phyloP scores from a whole-genome alignment of 495 filamentous ascomycete species.

The Podospora australis region DNA sequence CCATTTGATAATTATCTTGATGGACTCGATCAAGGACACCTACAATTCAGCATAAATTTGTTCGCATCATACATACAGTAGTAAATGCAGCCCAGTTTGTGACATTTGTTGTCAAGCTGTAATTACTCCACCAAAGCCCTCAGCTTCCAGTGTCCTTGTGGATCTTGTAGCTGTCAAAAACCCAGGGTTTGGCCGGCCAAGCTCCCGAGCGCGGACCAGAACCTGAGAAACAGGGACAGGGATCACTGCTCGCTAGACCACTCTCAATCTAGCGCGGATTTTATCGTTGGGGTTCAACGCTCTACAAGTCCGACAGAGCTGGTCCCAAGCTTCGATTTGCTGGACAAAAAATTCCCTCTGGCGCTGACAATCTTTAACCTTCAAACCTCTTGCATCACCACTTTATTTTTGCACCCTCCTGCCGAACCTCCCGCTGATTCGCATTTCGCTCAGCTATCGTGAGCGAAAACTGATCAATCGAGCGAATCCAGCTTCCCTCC shows the following conservation, averaged over 20 bases:
- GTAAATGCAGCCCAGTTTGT: too few relatives aligned
- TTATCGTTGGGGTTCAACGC: slow-evolving; percentile 30
- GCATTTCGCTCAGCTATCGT: slow-evolving; percentile 4
- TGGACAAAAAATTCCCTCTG: slow-evolving; percentile 30
- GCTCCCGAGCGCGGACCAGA: slow-evolving; percentile 6
- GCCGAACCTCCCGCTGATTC: not conserved
- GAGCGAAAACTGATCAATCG: slow-evolving; percentile 9
- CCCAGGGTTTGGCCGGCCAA: slow-evolving; percentile 5
- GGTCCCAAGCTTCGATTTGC: slow-evolving; percentile 22
- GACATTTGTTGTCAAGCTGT: not conserved
- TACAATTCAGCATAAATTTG: too few relatives aligned
- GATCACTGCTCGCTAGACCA: slow-evolving; percentile 18
- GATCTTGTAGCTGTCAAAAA: slow-evolving; percentile 7
- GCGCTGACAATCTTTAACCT: slow-evolving; percentile 2
- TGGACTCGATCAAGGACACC: too few relatives aligned
- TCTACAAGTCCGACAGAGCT: slow-evolving; percentile 21
- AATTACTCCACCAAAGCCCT: not conserved
- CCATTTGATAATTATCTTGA: too few relatives aligned
- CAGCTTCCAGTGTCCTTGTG: slow-evolving; percentile 1
- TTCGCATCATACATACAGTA: too few relatives aligned
- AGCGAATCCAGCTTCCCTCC: not conserved
- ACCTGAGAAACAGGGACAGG: slow-evolving; percentile 6
- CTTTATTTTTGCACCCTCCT: not conserved
- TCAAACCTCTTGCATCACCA: slow-evolving; percentile 9
- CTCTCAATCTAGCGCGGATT: slow-evolving; percentile 17